phyloP scores from a whole-genome alignment of 768 basidiomycete species.

The Jaapia argillacea region DNA sequence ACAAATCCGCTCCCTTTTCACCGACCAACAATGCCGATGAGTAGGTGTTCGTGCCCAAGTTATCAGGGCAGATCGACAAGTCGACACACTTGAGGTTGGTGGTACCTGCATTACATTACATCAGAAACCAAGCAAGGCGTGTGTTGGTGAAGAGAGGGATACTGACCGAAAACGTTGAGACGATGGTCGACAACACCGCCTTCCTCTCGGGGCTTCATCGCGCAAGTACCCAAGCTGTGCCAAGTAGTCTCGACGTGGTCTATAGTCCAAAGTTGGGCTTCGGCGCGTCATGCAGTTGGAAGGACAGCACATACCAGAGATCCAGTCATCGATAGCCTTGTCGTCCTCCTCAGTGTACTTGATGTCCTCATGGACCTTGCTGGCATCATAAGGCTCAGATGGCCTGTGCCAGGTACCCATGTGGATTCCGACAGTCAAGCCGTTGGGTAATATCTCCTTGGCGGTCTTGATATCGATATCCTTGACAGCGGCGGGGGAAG shows the following conservation, averaged over 20 bases:
- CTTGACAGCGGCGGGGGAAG: conserved; percentile 43
- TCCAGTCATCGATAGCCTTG: conserved; percentile 60
- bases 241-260: conserved; percentile 71
- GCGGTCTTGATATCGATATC: conserved; percentile 66
- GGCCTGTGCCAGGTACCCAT: conserved; percentile 43
- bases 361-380: conserved; percentile 54
- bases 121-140: background rate
- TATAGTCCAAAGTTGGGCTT: no score
- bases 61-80: conserved; percentile 66
- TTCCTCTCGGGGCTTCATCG: conserved; percentile 59
- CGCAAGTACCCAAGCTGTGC: conserved; percentile 50
- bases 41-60: conserved; percentile 66
- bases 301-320: no score
- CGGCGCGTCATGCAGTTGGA: no score
- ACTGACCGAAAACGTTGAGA: conserved; percentile 52
- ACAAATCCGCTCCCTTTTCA: conserved; percentile 55
- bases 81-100: conserved; percentile 60
- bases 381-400: conserved; percentile 38
- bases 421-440: conserved; percentile 60
- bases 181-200: conserved; percentile 58
- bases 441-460: conserved; percentile 47
- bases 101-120: conserved; percentile 30
- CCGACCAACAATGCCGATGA: conserved; percentile 61
- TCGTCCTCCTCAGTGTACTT: conserved; percentile 61
- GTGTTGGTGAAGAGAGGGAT: conserved; percentile 1